Conservation (phyloP, 116 monocot species). For the Cymodocea nodosa region DNA sequence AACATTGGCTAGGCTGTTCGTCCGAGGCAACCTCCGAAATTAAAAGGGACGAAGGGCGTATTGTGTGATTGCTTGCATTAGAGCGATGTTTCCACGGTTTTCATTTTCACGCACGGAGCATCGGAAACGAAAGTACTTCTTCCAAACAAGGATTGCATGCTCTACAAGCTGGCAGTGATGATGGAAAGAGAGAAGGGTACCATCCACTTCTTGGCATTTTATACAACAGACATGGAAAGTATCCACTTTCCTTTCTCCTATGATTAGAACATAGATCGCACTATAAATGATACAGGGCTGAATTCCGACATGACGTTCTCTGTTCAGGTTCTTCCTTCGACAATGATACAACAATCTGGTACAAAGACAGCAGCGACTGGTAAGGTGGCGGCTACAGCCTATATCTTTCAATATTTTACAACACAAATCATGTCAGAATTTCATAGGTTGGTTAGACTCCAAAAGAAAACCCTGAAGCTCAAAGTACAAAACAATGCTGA, state of each 20-base stretch:
- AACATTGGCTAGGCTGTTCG: neutral
- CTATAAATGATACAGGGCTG: slow-evolving; percentile 1
- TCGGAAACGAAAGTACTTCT: no score
- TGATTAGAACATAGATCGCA: slow-evolving; percentile 6
- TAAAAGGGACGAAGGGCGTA: neutral
- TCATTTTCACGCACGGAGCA: no score
- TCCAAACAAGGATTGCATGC: no score
- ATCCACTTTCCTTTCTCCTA: neutral
- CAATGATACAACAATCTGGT: neutral
- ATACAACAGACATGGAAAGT: no score
- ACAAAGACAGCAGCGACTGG: neutral
- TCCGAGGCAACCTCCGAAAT: neutral
- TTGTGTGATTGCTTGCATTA: neutral
- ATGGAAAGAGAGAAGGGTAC: no score
- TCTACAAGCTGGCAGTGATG: no score
- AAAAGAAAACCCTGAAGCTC: no score
- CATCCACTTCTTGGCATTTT: no score
- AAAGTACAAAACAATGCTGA: neutral
- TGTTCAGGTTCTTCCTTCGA: neutral
- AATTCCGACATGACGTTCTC: neutral
- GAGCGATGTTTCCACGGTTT: neutral
- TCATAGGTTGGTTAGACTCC: slow-evolving; percentile 1
- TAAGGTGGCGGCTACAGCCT: neutral
- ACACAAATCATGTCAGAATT: slow-evolving; percentile 3
- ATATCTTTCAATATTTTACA: slow-evolving; percentile 4